Base-by-base conservation (phyloP, 768 basidiomycete genomes). In the Kwoniella pini region DNA sequence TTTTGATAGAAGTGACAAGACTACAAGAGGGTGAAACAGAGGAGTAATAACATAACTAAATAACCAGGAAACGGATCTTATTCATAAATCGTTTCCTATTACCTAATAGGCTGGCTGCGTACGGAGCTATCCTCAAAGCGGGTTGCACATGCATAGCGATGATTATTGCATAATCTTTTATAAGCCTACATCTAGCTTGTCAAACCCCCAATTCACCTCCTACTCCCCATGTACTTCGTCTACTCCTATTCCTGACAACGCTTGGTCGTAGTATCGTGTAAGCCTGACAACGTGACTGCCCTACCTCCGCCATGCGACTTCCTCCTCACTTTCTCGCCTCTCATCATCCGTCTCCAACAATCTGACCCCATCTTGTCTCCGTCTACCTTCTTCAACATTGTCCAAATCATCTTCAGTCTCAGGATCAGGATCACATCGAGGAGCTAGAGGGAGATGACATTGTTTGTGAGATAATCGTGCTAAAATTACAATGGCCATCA, bases 401-500 rank as follows among this genome's bases (percentile, higher is more conserved):
- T 65, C 66, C 15, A 36, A 15, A 19, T 65, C 66, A 54, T 65
- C 65, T 10, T 65, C 60, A 5, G 15, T 3, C 22, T 65, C 66
- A 21, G 44, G 11, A 13, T 51, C 65, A 24, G 43, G 43, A 22
- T 60, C 62, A 15, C 49, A 44, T 13, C 61, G 67, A 10, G 77
- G 77, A 0, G 75, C 71, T 11, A 78, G 69, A 3, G 77, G 75
- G 13, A 78, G 68, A 56, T 78, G 75, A 38, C 72, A 71, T 57
- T 72, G 65, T 6, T 53, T 51, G 48, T 76, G 75, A 0, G 65
- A 55, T 40, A 78, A 60, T 21, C 71, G 56, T 22, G 77, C 77
- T 78, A 54, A 21, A 21, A 30, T 12, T 19, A 26, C 26, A 30
- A 22, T 7, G 7, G 31, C 12, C 44, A 17, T 22, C 36, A 36